Evolutionary conservation across 2,329 filamentous ascomycete species (phyloP).

Genomic region (Chaetomiaceae sp.): DNA sequence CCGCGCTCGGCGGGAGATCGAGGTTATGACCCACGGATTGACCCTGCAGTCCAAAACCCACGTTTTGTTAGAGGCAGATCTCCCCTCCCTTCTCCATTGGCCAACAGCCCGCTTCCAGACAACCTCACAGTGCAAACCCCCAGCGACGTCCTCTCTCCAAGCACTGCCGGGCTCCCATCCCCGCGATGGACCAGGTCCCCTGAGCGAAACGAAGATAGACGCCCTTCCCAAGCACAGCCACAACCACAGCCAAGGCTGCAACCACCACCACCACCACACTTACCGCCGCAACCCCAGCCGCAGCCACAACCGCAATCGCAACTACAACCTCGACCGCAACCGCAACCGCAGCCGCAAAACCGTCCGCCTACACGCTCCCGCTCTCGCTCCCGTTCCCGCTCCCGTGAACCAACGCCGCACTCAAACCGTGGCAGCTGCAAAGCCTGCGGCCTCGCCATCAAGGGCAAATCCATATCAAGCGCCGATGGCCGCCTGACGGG

Average conservation of each 20-base stretch:
- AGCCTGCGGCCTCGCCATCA: slow-evolving; percentile 72
- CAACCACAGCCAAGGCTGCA: too few species aligned
- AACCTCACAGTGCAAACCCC: neutral
- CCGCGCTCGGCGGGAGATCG: slow-evolving; percentile 23
- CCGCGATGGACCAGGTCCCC: slow-evolving; percentile 20
- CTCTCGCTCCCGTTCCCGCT: slow-evolving; percentile 9
- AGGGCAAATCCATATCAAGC: slow-evolving; percentile 88
- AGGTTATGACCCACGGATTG: slow-evolving; percentile 36
- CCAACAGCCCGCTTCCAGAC: neutral
- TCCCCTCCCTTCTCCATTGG: slow-evolving; percentile 26
- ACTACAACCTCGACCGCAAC: neutral
- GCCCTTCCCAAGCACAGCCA: neutral
- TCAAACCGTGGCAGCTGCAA: slow-evolving; percentile 68
- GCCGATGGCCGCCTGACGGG: slow-evolving; percentile 89
- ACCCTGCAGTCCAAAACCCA: slow-evolving; percentile 31
- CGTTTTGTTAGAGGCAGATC: slow-evolving; percentile 25
- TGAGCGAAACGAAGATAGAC: slow-evolving; percentile 1
- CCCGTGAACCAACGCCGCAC: slow-evolving; percentile 26
- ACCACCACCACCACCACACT: neutral
- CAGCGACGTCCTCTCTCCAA: slow-evolving; percentile 12
- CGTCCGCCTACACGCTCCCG: slow-evolving; percentile 3
- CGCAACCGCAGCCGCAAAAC: neutral
- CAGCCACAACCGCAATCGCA: neutral
- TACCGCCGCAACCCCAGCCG: neutral
- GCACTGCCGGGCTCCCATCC: slow-evolving; percentile 13